Evolutionary conservation across 108 stramenopile species (phyloP), one percentile per base, ranked within the genome.

Genomic region (Chaetoceros tenuissimus): DNA sequence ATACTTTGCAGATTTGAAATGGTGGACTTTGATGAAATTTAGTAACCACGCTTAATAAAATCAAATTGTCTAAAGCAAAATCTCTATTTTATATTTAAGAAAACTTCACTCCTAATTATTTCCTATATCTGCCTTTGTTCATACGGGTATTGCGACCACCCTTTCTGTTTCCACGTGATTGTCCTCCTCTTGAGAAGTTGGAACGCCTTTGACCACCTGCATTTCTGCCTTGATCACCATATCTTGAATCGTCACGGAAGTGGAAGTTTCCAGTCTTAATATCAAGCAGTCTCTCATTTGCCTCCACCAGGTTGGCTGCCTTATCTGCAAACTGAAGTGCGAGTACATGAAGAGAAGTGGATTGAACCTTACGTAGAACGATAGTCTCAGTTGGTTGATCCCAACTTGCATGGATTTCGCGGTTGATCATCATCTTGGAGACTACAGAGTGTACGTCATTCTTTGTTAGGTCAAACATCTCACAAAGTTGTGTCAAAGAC

Each of bases 391-490:
- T 96, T n/a, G 94, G 92, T 71, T 96, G 92, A 70, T 98, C 97
- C 98, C 97, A 98, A 55, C 80, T 84, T n/a, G 95, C 98, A 63
- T 73, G 70, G 18, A 99, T 72, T 61, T 99, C 96, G 29, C 87
- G 75, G 61, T 93, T 91, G 82, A 99, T 95, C 75, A 99, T 98
- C 96, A 99, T 96, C 63, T 96, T 96, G 49, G 93, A 95, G 22
- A 99, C 86, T 50, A 97, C 79, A 28, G 77, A 72, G 72, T 97
- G 96, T 3, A 94, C 92, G 53, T 83, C 86, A 57, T 69, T 79
- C 74, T 82, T 82, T 49, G 74, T 75, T 83, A 98, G 79, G 28
- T 96, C 96, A 72, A 99, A 99, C 94, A 95, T 96, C 55, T 75
- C 86, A 71, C 92, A 95, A 16, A 99, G 72, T 56, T 85, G 89